Base-by-base conservation (phyloP, 2,329 filamentous ascomycete species). In the Rugonectria rugulosa region DNA sequence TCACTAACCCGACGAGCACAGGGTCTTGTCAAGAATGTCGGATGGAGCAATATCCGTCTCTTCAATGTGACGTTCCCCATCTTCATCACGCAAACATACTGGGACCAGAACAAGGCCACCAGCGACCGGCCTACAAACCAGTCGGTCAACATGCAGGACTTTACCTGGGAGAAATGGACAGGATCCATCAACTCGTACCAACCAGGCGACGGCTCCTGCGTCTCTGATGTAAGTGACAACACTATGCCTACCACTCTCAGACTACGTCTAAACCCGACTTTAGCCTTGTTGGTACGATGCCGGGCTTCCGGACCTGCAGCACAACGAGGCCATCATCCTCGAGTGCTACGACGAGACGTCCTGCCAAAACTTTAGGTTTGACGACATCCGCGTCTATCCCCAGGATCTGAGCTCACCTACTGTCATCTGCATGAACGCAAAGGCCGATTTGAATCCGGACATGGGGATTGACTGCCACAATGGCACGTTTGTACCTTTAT, bases 51-150 rank as follows among this genome's bases (percentile, higher is more conserved):
- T 31, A 55, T 55, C 15, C 52, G 52, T n/a, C 38, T 55, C 26
- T 55, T 55, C 40, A 55, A 55, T 9, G 52, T 55, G 15, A 49
- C 52, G n/a, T 55, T 55, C 45, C 52, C 52, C n/a, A 32, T 55
- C 32, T 55, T 49, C 32, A 55, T 55, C 40, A 55, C 52, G 2
- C 52, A 55, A n/a, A 55, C 52, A 3, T 55, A 55, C 17, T 55
- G 52, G 52, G 52, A 55, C 26, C 52, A 55, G 24, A 49, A 49
- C 38, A 55, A 55, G 40, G 52, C 52, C 3, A 55, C 52, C 15
- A 40, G 15, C 12, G 52, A 15, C 14, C 45, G 52, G 12, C 52
- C 52, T 12, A 55, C 52, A 7, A 43, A 55, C 26, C 42, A 34
- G 11, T 48, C 52, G 3, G 52, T 55, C 20, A 24, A 21, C 31